Percentiles rank a stretch among this genome's conserved stretches.
Evolutionary conservation across 306 rosid species (phyloP).

Genomic region (Vachellia collinsii): DNA sequence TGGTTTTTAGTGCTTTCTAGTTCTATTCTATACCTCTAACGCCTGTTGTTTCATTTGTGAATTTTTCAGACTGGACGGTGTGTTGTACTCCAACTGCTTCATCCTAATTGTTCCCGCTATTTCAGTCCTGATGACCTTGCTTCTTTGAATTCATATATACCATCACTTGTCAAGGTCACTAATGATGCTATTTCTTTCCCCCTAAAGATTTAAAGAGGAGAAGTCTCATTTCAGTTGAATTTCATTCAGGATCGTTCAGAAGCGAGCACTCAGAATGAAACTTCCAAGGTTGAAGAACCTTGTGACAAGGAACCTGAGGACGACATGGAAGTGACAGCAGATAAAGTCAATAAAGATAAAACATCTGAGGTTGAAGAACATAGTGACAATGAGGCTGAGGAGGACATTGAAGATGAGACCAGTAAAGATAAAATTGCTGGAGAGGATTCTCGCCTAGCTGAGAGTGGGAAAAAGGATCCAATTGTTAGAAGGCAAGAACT

Average conservation of each 20-base stretch:
- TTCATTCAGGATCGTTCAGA: slow-evolving; percentile 58
- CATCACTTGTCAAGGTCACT: slow-evolving; percentile 81
- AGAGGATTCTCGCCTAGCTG: slow-evolving; percentile 53
- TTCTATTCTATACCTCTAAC: slow-evolving; percentile 6
- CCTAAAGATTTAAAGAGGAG: slow-evolving; percentile 14
- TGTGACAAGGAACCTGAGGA: slow-evolving; percentile 51
- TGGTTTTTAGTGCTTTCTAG: slow-evolving; percentile 17
- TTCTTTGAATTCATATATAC: slow-evolving; percentile 68
- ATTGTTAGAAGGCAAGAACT: slow-evolving; percentile 82
- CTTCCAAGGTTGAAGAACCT: slow-evolving; percentile 42
- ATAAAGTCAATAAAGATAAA: slow-evolving; percentile 44
- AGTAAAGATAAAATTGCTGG: slow-evolving; percentile 42
- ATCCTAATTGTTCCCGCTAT: slow-evolving; percentile 83
- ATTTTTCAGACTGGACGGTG: slow-evolving; percentile 84
- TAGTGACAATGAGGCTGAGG: slow-evolving; percentile 50
- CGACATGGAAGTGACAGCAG: slow-evolving; percentile 41
- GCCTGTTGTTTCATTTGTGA: slow-evolving; percentile 28
- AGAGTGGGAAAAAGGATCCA: slow-evolving; percentile 94
- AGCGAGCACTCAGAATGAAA: slow-evolving; percentile 41
- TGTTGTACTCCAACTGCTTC: slow-evolving; percentile 71
- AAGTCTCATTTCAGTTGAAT: slow-evolving; percentile 29
- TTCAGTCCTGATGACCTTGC: slow-evolving; percentile 81
- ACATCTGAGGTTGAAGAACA: slow-evolving; percentile 42
- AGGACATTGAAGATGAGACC: slow-evolving; percentile 48
- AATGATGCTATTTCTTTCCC: slow-evolving; percentile 10